Base-by-base conservation (phyloP, 2,329 filamentous ascomycete species). In the Trichoderma atrobrunneum region DNA sequence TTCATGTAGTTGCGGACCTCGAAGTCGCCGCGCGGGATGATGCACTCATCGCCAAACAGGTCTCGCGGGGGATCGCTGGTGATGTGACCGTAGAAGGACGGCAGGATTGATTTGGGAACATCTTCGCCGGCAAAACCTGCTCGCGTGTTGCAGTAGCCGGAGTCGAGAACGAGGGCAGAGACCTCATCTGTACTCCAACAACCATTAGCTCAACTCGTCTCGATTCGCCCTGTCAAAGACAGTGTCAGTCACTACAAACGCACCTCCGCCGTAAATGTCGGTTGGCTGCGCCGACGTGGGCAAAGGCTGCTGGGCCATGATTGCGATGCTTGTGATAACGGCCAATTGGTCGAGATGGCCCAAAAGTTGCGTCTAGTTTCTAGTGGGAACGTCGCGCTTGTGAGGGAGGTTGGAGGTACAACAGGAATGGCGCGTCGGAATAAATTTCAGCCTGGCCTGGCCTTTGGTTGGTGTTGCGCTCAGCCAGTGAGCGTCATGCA, bases 91-190 rank as follows among this genome's bases (percentile, higher is more conserved):
- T 99, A 99, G 84, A 92, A 94, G 59, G 94, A 96, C 32, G 95
- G 95, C 72, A 97, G 88, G 72, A 98, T 91, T 34, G 93, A 94
- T 85, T 98, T 98, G 77, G 96, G 96, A 0, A 94, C 92, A 84
- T 99, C 96, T 88, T 99, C 97, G 79, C 97, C 96, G 14, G 97
- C 97, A 79, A 98, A 99, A 72, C 96, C 96, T 73, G 95, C 96
- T 83, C 97, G 94, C 54, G 93, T 95, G 76, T 90, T 92, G 79
- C 93, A 93, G 84, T 94, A 98, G 74, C 97, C 96, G 3, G 96
- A 93, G 80, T 99, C 96, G 79, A 99, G 93, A 48, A 99, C 93
- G 77, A 99, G 92, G 67, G 97, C 97, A 43, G 95, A 97, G 75
- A 99, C 95, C 85, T 99, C 96, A 86, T 99, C 96, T 97, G 72